These are phyloP conservation scores for Pestalotiopsis sp. DNA, from an alignment of 2,329 filamentous ascomycete species.

Conservation along the genomic window DNA sequence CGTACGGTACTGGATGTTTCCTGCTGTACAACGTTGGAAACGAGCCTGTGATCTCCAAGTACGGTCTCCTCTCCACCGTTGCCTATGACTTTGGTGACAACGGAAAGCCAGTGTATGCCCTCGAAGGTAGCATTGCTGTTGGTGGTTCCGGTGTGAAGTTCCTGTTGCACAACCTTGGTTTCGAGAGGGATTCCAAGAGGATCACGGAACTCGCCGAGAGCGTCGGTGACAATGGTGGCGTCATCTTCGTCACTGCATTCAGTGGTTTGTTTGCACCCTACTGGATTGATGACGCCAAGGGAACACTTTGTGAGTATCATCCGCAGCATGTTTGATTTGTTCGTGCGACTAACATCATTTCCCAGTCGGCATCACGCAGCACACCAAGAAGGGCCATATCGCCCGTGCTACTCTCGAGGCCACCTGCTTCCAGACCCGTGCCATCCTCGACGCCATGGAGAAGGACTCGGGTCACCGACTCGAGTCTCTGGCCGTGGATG, in stretches of 20 bases:
- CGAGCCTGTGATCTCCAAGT: conserved; percentile 81
- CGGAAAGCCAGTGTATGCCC: conserved; percentile 69
- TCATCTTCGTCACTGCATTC: conserved; percentile 88
- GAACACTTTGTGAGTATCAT: conserved; percentile 70
- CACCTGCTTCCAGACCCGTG: conserved; percentile 90
- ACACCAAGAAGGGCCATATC: conserved; percentile 84
- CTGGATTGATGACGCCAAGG: conserved; percentile 92
- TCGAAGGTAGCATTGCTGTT: conserved; percentile 84
- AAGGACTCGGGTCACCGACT: conserved; percentile 79
- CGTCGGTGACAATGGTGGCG: conserved; percentile 75
- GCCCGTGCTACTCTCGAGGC: conserved; percentile 88
- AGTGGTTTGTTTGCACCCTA: conserved; percentile 90
- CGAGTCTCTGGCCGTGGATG: conserved; percentile 78
- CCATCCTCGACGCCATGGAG: conserved; percentile 90
- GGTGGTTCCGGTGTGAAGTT: conserved; percentile 82
- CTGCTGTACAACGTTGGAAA: conserved; percentile 86
- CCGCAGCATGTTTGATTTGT: background rate
- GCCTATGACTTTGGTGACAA: conserved; percentile 77
- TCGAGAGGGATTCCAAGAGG: conserved; percentile 53
- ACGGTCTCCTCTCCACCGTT: conserved; percentile 83
- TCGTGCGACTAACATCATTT: conserved; percentile 21
- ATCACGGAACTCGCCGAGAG: conserved; percentile 54
- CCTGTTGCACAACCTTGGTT: conserved; percentile 64
- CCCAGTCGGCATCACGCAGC: conserved; percentile 77
- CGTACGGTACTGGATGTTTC: conserved; percentile 89